Conservation (phyloP, 192 early-diverging fungal species). For the Umbelopsis ramanniana region DNA sequence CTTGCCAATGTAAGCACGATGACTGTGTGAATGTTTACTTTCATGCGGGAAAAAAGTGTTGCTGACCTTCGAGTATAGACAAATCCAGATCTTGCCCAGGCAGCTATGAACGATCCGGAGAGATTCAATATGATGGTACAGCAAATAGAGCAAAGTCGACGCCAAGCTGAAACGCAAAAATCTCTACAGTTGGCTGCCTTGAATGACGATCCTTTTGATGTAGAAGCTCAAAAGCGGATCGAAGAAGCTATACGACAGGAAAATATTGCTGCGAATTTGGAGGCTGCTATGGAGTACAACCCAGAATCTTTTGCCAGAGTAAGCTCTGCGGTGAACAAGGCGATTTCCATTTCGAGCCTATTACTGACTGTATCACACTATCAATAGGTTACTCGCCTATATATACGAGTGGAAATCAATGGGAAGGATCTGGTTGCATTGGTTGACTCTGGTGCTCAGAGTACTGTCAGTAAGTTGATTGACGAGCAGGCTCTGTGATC, state of each 20-base stretch:
- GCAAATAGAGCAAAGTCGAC: constrained; percentile 59
- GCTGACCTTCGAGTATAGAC: constrained; percentile 34
- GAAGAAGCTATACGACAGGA: constrained; percentile 88
- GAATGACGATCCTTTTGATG: constrained; percentile 85
- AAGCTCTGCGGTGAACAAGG: constrained; percentile 13
- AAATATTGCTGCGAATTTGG: constrained; percentile 82
- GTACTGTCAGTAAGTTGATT: constrained; percentile 77
- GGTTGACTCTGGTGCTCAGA: constrained; percentile 97
- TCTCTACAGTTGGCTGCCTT: constrained; percentile 52
- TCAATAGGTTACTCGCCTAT: constrained; percentile 83
- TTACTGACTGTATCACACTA: no score
- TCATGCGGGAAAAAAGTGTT: not conserved
- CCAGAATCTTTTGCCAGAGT: constrained; percentile 93
- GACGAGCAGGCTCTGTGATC: not conserved
- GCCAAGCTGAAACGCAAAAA: constrained; percentile 56
- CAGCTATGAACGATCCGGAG: constrained; percentile 67
- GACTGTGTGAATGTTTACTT: not conserved
- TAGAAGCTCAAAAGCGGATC: constrained; percentile 89
- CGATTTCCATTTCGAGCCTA: no score
- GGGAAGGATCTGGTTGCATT: constrained; percentile 88
- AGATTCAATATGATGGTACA: constrained; percentile 65
- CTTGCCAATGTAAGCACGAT: constrained; percentile 54
- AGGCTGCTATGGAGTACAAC: constrained; percentile 89
- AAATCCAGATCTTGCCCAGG: constrained; percentile 68
- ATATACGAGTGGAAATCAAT: constrained; percentile 90